Evolutionary conservation across 805 yeast species (phyloP).

Genomic region (Wickerhamiella spandovensis): DNA sequence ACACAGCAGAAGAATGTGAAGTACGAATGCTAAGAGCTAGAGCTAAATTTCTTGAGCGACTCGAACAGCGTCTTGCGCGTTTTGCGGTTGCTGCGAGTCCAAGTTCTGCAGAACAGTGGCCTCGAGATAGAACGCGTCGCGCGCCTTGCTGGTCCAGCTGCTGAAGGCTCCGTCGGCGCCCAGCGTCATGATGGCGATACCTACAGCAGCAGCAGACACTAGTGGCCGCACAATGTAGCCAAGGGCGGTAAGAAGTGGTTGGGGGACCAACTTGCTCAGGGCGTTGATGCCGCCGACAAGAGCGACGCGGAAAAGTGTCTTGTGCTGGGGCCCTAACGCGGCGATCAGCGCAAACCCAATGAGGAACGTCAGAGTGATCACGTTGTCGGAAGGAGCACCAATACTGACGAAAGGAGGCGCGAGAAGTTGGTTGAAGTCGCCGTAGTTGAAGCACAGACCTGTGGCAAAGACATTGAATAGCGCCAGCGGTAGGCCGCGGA

Average conservation of each 20-base stretch:
- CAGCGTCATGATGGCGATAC: not conserved
- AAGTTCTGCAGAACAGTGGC: slow-evolving; percentile 6
- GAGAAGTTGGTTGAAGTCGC: not conserved
- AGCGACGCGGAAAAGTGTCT: not conserved
- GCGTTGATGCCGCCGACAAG: not conserved
- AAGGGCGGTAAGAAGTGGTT: not conserved
- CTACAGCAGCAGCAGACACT: not conserved
- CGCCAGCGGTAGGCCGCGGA: not conserved
- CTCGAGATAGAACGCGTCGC: slow-evolving; percentile 6
- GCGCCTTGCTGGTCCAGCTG: not conserved
- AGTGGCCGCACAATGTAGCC: not conserved
- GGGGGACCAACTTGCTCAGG: not conserved
- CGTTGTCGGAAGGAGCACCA: not conserved
- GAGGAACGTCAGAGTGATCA: not conserved
- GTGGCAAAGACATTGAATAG: not conserved
- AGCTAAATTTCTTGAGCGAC: too few relatives aligned
- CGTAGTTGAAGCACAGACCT: not conserved
- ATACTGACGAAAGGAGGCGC: not conserved
- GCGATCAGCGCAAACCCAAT: not conserved
- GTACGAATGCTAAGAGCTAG: too few relatives aligned
- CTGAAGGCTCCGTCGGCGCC: not conserved
- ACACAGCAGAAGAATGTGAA: too few relatives aligned
- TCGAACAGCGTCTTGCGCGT: too few relatives aligned
- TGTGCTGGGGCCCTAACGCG: not conserved
- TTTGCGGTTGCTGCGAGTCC: too few relatives aligned